These are phyloP conservation scores for Cytospora piceicola DNA, from an alignment of 2,329 filamentous ascomycete genomes.

Conservation along the genomic window DNA sequence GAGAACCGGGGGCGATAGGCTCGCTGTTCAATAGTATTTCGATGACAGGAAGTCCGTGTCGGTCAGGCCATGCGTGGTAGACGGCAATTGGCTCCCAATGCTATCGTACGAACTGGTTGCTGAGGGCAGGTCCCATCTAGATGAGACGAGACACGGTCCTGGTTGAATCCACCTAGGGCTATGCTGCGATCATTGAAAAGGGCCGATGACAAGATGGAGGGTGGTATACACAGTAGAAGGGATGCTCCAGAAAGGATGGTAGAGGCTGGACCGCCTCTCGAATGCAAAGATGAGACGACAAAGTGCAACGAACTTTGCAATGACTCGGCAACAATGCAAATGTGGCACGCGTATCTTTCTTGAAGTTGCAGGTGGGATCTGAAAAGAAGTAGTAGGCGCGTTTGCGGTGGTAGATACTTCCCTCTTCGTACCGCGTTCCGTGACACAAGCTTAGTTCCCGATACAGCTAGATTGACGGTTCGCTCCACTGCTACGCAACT, in stretches of 20 bases:
- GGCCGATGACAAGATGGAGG: not conserved
- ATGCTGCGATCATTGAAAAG: not conserved
- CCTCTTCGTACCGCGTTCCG: slow-evolving; percentile 16
- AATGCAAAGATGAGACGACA: not conserved
- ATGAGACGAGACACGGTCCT: not conserved
- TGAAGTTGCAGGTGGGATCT: not conserved
- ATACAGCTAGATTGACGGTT: not conserved
- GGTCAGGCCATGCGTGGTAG: slow-evolving; percentile 14
- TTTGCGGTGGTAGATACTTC: slow-evolving; percentile 11
- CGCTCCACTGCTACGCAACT: not conserved
- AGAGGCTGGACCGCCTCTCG: not conserved
- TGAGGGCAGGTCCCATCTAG: not conserved
- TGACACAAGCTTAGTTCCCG: slow-evolving; percentile 18
- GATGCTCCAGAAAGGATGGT: not conserved
- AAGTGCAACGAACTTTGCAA: not conserved
- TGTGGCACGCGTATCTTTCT: not conserved
- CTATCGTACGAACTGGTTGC: not conserved
- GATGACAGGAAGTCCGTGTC: not conserved
- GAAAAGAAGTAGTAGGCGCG: slow-evolving; percentile 11
- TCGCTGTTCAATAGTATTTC: not conserved
- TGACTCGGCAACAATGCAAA: not conserved
- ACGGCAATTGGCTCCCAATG: not conserved
- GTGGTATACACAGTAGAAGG: slow-evolving; percentile 1
- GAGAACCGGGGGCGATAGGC: not conserved
- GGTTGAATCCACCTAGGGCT: not conserved